phyloP scores from a whole-genome alignment of 1,284 basidiomycete species.

The Irpex sp. region DNA sequence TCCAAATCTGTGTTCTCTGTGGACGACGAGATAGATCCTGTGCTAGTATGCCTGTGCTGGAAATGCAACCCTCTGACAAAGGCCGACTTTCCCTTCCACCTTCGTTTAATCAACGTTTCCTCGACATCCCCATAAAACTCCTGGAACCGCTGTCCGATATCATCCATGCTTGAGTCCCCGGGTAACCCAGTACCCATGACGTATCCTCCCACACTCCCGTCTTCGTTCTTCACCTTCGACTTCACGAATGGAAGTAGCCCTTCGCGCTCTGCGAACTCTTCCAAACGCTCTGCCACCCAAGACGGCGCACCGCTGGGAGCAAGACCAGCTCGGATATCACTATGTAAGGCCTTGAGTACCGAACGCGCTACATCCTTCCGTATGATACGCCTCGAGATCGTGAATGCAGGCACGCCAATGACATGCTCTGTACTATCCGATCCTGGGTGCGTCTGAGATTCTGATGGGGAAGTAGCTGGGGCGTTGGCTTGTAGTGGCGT shows the following conservation, averaged over 20 bases:
- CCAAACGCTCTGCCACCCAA: conserved; percentile 64
- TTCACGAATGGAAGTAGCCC: conserved; percentile 19
- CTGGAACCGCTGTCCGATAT: conserved; percentile 59
- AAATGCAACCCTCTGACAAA: conserved; percentile 10
- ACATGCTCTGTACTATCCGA: conserved; percentile 24
- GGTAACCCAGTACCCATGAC: conserved; percentile 6
- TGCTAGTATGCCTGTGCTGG: conserved; percentile 4
- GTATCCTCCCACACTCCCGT: conserved; percentile 10
- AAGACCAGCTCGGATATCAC: conserved; percentile 50
- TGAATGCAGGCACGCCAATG: conserved; percentile 54
- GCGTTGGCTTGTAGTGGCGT: conserved; percentile 19
- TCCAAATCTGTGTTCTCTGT: conserved; percentile 13
- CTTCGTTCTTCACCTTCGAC: conserved; percentile 3
- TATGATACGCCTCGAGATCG: conserved; percentile 48
- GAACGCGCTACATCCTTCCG: conserved; percentile 53
- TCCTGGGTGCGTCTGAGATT: background rate
- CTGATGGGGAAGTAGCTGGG: conserved; percentile 15
- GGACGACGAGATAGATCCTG: conserved; percentile 7
- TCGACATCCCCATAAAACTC: conserved; percentile 66
- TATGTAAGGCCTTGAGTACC: conserved; percentile 53
- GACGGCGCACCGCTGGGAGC: conserved; percentile 37
- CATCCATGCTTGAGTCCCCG: conserved; percentile 30
- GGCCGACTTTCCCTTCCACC: conserved; percentile 14
- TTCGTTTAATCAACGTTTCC: conserved; percentile 38
- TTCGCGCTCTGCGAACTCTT: conserved; percentile 40